These are phyloP conservation scores for Salix suchowensis DNA, from an alignment of 345 rosid species.

Conservation along the genomic window DNA sequence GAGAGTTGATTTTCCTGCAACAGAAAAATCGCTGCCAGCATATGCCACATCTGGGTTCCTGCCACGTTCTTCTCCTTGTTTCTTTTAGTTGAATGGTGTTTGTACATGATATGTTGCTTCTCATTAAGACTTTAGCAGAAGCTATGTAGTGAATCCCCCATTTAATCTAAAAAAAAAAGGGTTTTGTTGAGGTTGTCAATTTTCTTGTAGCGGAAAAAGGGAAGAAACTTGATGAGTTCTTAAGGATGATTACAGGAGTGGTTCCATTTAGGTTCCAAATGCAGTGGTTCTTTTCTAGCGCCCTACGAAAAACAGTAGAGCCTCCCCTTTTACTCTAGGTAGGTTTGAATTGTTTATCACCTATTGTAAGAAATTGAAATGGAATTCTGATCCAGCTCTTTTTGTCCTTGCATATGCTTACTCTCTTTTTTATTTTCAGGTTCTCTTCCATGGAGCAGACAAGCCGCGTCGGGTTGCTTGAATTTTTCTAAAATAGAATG, in stretches of 20 bases:
- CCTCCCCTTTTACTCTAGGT: background rate
- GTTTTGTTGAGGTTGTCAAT: conserved; percentile 1
- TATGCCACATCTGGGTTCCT: conserved; percentile 4
- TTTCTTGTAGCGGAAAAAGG: background rate
- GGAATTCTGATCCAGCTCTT: background rate
- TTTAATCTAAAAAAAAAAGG: conserved; percentile 4
- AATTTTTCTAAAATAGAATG: background rate
- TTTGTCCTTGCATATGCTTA: background rate
- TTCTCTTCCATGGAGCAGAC: background rate
- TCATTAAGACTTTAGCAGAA: background rate
- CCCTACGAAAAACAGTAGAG: background rate
- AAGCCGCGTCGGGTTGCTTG: no score
- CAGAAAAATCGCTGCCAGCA: background rate
- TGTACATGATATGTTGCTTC: background rate
- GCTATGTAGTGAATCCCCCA: background rate
- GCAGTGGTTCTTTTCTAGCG: background rate
- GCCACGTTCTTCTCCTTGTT: background rate
- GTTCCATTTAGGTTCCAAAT: background rate
- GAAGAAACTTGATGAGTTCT: background rate
- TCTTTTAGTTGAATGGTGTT: conserved; percentile 1
- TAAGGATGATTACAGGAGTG: conserved; percentile 2
- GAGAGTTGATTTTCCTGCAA: background rate
- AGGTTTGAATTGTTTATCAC: conserved; percentile 1
- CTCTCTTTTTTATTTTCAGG: background rate
- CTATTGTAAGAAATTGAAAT: conserved; percentile 5